Evolutionary conservation across 306 rosid genomes (phyloP), one percentile per base, ranked within the genome.

Genomic region (Trifolium repens): DNA sequence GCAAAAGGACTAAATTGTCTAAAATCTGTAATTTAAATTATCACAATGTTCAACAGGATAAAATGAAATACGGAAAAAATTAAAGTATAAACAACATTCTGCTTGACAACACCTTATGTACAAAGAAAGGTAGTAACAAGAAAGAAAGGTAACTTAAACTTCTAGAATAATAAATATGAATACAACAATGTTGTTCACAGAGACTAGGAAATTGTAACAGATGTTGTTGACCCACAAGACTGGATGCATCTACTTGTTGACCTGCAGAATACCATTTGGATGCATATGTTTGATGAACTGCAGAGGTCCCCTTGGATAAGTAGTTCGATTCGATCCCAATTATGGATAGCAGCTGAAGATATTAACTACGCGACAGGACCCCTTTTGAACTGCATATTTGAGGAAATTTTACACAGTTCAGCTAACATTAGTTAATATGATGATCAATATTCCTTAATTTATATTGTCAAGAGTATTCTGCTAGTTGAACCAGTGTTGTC

Each of bases 371-470:
- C 4, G 97, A 89, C 19, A 94, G 85, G 67, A 94, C 93, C 37
- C 97, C 99, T 85, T 94, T 94, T 10, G 99, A 92, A 82, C 97
- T 94, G 92, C 90, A 84, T 30, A 76, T 10, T 71, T 7, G 12
- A 24, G 19, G 30, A 58, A 71, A 55, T 22, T 4, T 50, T 14
- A 15, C 39, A 12, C 37, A 12, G 35, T 32, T 47, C 34, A 71
- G 22, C 40, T 44, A 47, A 50, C 26, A 42, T 15, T 47, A 35
- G 49, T 46, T 24, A 59, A 67, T 54, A 47, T 32, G 61, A 9
- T 32, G 4, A 50, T 4, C 7, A 3, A 42, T 40, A 32, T 59
- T 59, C 65, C 24, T 61, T 32, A 61, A 32, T 30, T 61, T 61
- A 34, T 61, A 61, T 34, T 32, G 17, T 34, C 5, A 9, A 19